A percentile compares a stretch with the other conserved stretches of the same genome.
These are phyloP conservation scores for Nannochloropsis oceanica DNA, from an alignment of 108 stramenopile genomes.

Conservation along the genomic window DNA sequence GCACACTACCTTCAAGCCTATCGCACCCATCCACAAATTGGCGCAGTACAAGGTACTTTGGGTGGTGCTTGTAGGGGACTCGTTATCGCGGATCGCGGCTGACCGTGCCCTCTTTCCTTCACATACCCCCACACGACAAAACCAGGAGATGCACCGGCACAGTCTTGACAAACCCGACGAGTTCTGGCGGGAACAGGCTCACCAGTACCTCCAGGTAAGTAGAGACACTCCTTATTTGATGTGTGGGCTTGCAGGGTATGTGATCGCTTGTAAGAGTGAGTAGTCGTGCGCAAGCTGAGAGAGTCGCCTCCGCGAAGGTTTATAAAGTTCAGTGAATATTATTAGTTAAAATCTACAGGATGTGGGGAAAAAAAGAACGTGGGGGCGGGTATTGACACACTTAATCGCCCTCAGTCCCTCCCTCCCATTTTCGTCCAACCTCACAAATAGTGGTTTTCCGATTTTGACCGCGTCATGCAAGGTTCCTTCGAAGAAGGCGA, in stretches of 20 bases:
- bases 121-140: neutral
- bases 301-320: too few species aligned
- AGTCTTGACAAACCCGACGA: constrained; percentile 26
- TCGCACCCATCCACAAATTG: neutral
- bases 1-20: neutral
- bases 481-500: constrained; percentile 43
- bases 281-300: too few species aligned
- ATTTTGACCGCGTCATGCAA: neutral
- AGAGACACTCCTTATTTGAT: neutral
- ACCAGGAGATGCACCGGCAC: constrained; percentile 22
- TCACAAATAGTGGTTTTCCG: neutral
- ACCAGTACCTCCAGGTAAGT: constrained; percentile 17
- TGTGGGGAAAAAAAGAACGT: too few species aligned
- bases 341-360: too few species aligned
- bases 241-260: too few species aligned
- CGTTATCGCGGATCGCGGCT: neutral
- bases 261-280: too few species aligned
- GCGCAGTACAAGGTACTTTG: neutral
- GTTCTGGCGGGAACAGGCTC: constrained; percentile 29
- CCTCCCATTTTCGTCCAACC: neutral
- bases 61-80: neutral
- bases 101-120: neutral
- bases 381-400: too few species aligned
- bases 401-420: neutral
- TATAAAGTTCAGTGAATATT: too few species aligned